Evolutionary conservation across 2,329 filamentous ascomycete species (phyloP).

Genomic region (Fusarium cicatricum): DNA sequence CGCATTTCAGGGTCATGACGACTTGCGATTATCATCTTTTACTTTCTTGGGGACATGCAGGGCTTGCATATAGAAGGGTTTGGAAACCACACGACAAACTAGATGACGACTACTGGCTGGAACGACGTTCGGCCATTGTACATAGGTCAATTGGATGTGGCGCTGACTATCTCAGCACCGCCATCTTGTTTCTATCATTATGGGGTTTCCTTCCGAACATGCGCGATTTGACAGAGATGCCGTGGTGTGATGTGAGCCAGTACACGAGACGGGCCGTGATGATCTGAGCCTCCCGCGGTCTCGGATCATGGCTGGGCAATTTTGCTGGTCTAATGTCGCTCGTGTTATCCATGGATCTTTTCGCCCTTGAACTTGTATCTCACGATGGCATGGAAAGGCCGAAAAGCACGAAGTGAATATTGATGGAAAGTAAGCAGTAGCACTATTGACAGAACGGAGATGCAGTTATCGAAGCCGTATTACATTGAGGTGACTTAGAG

Average conservation of each 20-base stretch:
- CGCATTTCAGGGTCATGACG: conserved; percentile 45
- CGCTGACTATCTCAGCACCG: conserved; percentile 32
- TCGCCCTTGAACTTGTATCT: not conserved
- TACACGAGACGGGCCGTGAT: not conserved
- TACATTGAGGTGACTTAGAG: not conserved
- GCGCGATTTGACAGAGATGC: not conserved
- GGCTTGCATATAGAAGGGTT: conserved; percentile 48
- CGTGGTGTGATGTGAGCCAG: not conserved
- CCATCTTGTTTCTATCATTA: conserved; percentile 32
- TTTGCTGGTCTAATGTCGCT: not conserved
- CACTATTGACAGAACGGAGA: too few species aligned
- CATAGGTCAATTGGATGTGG: conserved; percentile 42
- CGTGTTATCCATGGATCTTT: not conserved
- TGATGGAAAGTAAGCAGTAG: not conserved
- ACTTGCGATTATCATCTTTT: conserved; percentile 42
- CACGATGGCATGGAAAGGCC: not conserved
- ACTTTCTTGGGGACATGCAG: conserved; percentile 39
- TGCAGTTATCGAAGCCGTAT: conserved; percentile 4
- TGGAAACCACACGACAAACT: conserved; percentile 43
- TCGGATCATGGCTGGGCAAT: not conserved
- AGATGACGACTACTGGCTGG: conserved; percentile 40
- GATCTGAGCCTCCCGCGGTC: not conserved
- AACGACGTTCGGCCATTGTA: conserved; percentile 40
- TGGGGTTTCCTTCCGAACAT: not conserved
- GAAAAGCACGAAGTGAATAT: not conserved